Evolutionary conservation across 768 basidiomycete genomes (phyloP).

Genomic region (Sarcomyxa edulis): DNA sequence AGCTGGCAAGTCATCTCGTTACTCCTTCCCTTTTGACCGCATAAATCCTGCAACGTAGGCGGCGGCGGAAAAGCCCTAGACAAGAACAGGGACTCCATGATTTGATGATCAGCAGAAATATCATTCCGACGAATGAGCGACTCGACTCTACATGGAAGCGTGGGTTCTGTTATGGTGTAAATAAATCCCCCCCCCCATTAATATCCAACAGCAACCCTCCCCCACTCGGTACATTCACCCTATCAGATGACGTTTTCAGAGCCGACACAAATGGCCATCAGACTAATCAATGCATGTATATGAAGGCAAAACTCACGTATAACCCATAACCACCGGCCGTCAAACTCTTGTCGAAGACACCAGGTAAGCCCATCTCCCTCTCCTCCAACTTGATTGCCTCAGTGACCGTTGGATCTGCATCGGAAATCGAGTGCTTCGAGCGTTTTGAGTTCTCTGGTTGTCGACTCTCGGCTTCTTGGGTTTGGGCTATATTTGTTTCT

Average conservation of each 20-base stretch:
- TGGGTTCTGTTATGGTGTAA: conserved; percentile 20
- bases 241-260: conserved; percentile 28
- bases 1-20: too few relatives aligned
- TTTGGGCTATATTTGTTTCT: conserved; percentile 42
- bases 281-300: conserved; percentile 9
- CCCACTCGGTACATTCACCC: conserved; percentile 23
- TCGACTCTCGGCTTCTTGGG: conserved; percentile 53
- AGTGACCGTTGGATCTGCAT: conserved; percentile 30
- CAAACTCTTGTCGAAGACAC: conserved; percentile 73
- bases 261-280: conserved; percentile 10
- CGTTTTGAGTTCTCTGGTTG: conserved; percentile 73
- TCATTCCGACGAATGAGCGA: conserved; percentile 52
- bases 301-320: conserved; percentile 49
- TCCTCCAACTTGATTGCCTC: conserved; percentile 29
- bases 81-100: conserved; percentile 2
- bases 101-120: neutral
- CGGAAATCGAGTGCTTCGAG: conserved; percentile 40
- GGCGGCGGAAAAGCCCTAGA: too few relatives aligned
- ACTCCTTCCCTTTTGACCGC: too few relatives aligned
- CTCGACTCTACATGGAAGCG: conserved; percentile 38
- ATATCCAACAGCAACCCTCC: conserved; percentile 14
- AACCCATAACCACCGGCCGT: conserved; percentile 79
- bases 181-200: too few relatives aligned
- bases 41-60: too few relatives aligned
- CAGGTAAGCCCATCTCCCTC: conserved; percentile 16